Evolutionary conservation across 208 protist species (phyloP).

Genomic region (Leishmania martiniquensis): DNA sequence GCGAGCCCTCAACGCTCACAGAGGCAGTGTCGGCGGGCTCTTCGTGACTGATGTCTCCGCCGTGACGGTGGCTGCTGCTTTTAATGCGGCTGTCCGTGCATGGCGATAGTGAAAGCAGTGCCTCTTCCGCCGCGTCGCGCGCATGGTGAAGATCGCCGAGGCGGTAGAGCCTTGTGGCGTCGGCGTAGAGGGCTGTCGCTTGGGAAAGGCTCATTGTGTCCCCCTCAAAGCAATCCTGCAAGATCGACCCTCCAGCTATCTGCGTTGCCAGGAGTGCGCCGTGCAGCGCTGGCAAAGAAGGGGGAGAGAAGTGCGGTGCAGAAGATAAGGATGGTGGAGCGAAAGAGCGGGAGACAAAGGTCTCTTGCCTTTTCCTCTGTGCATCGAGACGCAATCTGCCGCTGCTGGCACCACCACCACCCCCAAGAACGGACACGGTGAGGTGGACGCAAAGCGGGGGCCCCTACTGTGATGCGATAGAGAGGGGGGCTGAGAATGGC

Average conservation of each 20-base stretch:
- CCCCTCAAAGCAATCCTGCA: neutral
- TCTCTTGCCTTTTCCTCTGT: neutral
- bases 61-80: neutral
- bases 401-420: neutral
- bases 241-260: neutral
- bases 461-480: neutral
- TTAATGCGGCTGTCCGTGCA: neutral
- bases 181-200: constrained; percentile 28
- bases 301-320: neutral
- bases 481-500: neutral
- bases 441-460: neutral
- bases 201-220: constrained; percentile 11
- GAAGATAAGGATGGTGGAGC: neutral
- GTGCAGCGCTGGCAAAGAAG: neutral
- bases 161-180: constrained; percentile 28
- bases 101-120: constrained; percentile 28
- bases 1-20: neutral
- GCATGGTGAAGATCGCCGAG: constrained; percentile 38
- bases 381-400: neutral
- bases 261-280: neutral
- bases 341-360: neutral
- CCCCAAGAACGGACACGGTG: neutral
- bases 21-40: neutral
- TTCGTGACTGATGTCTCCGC: neutral
- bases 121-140: constrained; percentile 35